Percentiles rank a stretch among this genome's conserved stretches.
Evolutionary conservation across 176 grass and related monocot genomes (phyloP).

Genomic region (Rhynchospora tenuis): DNA sequence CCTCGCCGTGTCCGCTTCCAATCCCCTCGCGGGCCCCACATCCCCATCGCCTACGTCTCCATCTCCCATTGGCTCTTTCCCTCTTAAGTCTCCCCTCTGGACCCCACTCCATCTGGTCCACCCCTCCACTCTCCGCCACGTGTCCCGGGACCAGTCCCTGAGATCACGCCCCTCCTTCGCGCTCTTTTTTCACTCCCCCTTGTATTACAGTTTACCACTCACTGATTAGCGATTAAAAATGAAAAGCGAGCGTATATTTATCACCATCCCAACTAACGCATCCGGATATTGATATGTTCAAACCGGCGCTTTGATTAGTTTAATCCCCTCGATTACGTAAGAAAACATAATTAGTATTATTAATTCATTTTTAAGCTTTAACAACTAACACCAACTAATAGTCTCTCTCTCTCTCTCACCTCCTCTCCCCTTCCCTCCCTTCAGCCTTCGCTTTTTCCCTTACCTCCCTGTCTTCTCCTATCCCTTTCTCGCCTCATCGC

Average conservation of each 20-base stretch:
- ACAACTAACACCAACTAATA: slow-evolving; percentile 28
- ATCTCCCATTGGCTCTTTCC: slow-evolving; percentile 21
- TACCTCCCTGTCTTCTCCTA: slow-evolving; percentile 26
- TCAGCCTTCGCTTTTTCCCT: background rate
- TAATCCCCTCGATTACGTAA: slow-evolving; percentile 27
- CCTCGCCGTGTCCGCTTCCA: slow-evolving; percentile 14
- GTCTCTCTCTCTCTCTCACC: slow-evolving; percentile 6
- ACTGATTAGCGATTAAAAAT: background rate
- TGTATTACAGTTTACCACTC: background rate
- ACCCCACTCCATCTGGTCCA: slow-evolving; percentile 19
- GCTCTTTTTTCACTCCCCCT: slow-evolving; percentile 18
- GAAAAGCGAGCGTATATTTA: slow-evolving; percentile 19
- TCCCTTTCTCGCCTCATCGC: slow-evolving; percentile 17
- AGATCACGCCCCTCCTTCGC: slow-evolving; percentile 13
- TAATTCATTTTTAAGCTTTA: background rate
- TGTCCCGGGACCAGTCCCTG: slow-evolving; percentile 12
- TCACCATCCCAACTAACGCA: slow-evolving; percentile 28
- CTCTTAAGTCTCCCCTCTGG: background rate
- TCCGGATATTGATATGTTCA: slow-evolving; percentile 27
- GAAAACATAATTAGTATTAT: slow-evolving; percentile 25
- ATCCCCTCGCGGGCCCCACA: background rate
- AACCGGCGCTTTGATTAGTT: slow-evolving; percentile 16
- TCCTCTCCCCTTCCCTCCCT: background rate
- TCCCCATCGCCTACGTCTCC: background rate
- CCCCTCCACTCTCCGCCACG: background rate